phyloP scores from a whole-genome alignment of 768 basidiomycete genomes.

The Suillus alpinus region DNA sequence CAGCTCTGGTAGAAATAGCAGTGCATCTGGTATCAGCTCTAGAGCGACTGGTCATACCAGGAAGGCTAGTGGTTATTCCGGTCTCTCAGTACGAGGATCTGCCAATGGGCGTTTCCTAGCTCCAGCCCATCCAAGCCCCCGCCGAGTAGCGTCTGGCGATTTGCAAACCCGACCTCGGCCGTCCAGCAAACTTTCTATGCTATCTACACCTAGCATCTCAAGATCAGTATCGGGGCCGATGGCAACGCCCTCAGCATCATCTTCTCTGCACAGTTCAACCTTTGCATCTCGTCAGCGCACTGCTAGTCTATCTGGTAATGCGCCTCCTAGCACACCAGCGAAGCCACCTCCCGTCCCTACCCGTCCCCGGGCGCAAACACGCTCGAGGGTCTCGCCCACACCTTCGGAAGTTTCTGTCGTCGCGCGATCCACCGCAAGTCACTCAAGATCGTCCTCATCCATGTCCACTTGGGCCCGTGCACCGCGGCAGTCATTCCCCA shows the following conservation, averaged over 20 bases:
- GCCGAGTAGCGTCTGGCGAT: slow-evolving; percentile 51
- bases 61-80: slow-evolving; percentile 28
- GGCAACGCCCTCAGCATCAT: slow-evolving; percentile 33
- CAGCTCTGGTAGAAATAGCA: slow-evolving; percentile 63
- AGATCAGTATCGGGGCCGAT: slow-evolving; percentile 74
- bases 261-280: slow-evolving; percentile 56
- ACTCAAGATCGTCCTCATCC: slow-evolving; percentile 41
- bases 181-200: slow-evolving; percentile 54
- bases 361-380: slow-evolving; percentile 42
- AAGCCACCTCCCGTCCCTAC: slow-evolving; percentile 29
- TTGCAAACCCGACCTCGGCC: slow-evolving; percentile 46
- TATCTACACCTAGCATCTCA: slow-evolving; percentile 40
- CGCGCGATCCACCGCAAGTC: slow-evolving; percentile 43
- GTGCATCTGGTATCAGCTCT: slow-evolving; percentile 38
- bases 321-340: slow-evolving; percentile 35
- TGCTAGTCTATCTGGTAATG: slow-evolving; percentile 52
- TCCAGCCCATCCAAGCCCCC: slow-evolving; percentile 43
- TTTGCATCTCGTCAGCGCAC: slow-evolving; percentile 86
- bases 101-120: slow-evolving; percentile 41
- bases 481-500: slow-evolving; percentile 59
- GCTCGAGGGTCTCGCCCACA: slow-evolving; percentile 55
- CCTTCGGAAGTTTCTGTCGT: slow-evolving; percentile 56
- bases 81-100: slow-evolving; percentile 28
- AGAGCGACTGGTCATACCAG: slow-evolving; percentile 13
- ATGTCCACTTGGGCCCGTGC: slow-evolving; percentile 68